These are phyloP conservation scores for Microstroma glucosiphilum DNA, from an alignment of 1,284 basidiomycete genomes.

Conservation along the genomic window DNA sequence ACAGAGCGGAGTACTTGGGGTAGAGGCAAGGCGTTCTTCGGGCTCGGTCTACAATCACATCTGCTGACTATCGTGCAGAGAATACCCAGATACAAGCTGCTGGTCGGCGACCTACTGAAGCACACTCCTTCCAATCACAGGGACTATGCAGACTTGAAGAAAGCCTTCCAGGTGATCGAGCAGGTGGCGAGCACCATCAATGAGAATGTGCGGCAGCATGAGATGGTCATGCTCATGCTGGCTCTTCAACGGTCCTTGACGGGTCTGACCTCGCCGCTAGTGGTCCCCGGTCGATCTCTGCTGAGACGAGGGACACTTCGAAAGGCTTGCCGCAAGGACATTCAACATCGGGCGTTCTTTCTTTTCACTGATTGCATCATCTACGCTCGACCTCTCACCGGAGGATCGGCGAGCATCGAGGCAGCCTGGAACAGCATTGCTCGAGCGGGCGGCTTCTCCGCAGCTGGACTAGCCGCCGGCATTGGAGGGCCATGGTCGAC, in stretches of 20 bases:
- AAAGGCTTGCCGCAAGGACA: slow-evolving; percentile 46
- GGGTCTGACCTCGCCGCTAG: slow-evolving; percentile 39
- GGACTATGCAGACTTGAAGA: slow-evolving; percentile 29
- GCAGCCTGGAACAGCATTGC: not conserved
- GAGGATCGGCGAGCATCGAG: slow-evolving; percentile 14
- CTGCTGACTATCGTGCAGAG: slow-evolving; percentile 47
- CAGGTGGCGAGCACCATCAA: slow-evolving; percentile 44
- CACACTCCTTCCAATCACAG: slow-evolving; percentile 36
- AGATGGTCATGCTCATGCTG: slow-evolving; percentile 45
- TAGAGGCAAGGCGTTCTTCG: slow-evolving; percentile 17
- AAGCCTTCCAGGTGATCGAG: slow-evolving; percentile 36
- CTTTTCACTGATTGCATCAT: slow-evolving; percentile 48
- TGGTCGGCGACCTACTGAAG: slow-evolving; percentile 42
- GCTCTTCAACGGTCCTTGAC: slow-evolving; percentile 39
- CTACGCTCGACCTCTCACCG: slow-evolving; percentile 36
- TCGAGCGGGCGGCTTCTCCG: not conserved
- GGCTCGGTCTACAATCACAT: slow-evolving; percentile 46
- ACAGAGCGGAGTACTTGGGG: slow-evolving; percentile 30
- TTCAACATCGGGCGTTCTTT: slow-evolving; percentile 47
- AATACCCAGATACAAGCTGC: slow-evolving; percentile 46
- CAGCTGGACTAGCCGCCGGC: not conserved
- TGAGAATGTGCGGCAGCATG: slow-evolving; percentile 47
- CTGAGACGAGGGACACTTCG: slow-evolving; percentile 40
- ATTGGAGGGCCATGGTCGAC: not conserved
- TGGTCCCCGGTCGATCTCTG: slow-evolving; percentile 41